These are phyloP conservation scores for Mycosphaerella sp. DNA, from an alignment of 2,329 filamentous ascomycete species.

Conservation along the genomic window DNA sequence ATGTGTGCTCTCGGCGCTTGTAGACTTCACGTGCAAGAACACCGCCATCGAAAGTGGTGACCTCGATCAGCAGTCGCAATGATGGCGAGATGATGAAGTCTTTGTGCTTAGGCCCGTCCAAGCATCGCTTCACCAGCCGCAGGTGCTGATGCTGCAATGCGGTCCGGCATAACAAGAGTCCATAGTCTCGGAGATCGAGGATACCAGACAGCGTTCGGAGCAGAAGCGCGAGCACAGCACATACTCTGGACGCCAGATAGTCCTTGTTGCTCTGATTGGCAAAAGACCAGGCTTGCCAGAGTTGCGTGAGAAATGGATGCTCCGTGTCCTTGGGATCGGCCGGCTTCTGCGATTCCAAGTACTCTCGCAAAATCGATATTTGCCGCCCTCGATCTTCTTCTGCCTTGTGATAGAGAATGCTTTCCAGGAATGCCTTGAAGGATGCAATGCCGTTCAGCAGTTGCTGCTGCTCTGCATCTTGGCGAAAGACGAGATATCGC, in stretches of 20 bases:
- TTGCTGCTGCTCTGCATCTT: conserved; percentile 53
- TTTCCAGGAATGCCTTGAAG: conserved; percentile 65
- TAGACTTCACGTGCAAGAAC: conserved; percentile 71
- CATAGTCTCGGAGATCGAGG: conserved; percentile 67
- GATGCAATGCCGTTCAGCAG: conserved; percentile 64
- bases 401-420: conserved; percentile 50
- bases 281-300: conserved; percentile 85
- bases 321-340: conserved; percentile 48
- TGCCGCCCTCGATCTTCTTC: conserved; percentile 46
- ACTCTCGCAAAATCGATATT: conserved; percentile 59
- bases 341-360: conserved; percentile 55
- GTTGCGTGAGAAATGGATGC: conserved; percentile 62
- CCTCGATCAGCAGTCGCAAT: conserved; percentile 75
- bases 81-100: conserved; percentile 86
- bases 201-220: conserved; percentile 69
- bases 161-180: conserved; percentile 71
- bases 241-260: conserved; percentile 69
- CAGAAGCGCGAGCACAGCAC: conserved; percentile 73
- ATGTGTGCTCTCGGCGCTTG: conserved; percentile 63
- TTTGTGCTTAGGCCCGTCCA: conserved; percentile 74
- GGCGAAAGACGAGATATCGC: conserved; percentile 62
- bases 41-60: conserved; percentile 81
- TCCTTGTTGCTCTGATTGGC: conserved; percentile 75
- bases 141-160: conserved; percentile 74
- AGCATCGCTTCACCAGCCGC: conserved; percentile 69